Conservation (phyloP, 257 asterid species). For the Solanum gandarillasii region DNA sequence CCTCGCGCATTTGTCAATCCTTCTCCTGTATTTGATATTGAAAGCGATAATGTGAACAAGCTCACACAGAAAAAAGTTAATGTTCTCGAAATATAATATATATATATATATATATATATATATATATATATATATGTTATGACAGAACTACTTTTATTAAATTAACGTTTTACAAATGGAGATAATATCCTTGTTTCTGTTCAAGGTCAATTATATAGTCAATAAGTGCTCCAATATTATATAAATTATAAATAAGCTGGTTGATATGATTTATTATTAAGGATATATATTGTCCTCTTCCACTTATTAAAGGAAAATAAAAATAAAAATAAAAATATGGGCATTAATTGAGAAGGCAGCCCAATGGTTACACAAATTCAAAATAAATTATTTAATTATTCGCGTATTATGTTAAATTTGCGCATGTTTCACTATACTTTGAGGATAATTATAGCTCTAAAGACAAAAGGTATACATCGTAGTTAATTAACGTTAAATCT, state of each 20-base stretch:
- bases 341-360: background rate
- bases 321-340: background rate
- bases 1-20: no score
- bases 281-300: background rate
- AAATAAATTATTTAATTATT: no score
- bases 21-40: background rate
- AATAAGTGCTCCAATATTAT: background rate
- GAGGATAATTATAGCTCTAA: no score
- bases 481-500: no score
- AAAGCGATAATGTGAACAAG: background rate
- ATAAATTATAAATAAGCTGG: background rate
- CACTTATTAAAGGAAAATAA: background rate
- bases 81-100: background rate
- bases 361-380: no score
- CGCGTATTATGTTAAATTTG: no score
- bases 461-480: no score
- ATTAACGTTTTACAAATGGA: no score
- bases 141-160: background rate
- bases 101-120: background rate
- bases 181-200: background rate
- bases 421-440: no score
- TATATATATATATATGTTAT: background rate
- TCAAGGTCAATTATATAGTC: background rate
- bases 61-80: background rate
- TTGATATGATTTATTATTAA: background rate